Evolutionary conservation across 2,329 filamentous ascomycete species (phyloP).

Genomic region (Chalaropsis thielavioides): DNA sequence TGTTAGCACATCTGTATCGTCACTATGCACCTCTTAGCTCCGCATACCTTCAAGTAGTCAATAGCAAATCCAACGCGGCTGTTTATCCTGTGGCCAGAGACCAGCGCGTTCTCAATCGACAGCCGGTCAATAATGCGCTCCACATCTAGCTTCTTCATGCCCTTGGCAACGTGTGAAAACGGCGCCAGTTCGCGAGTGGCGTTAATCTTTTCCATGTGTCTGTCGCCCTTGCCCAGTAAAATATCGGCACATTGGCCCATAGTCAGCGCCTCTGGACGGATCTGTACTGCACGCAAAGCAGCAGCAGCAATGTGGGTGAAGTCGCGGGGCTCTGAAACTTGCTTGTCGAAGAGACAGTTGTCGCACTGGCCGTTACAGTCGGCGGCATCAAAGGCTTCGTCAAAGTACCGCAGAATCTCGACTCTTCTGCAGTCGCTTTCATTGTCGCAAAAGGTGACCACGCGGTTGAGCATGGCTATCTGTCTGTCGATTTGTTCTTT

Average conservation of each 20-base stretch:
- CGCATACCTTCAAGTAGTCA: slow-evolving; percentile 51
- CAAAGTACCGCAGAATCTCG: slow-evolving; percentile 88
- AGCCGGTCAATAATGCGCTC: slow-evolving; percentile 74
- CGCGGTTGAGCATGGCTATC: slow-evolving; percentile 67
- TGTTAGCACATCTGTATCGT: not conserved
- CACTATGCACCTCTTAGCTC: not conserved
- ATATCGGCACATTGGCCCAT: slow-evolving; percentile 72
- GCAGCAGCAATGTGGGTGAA: slow-evolving; percentile 60
- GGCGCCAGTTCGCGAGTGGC: slow-evolving; percentile 20
- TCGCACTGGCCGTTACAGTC: slow-evolving; percentile 70
- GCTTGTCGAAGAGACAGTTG: slow-evolving; percentile 60
- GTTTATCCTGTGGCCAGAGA: slow-evolving; percentile 51
- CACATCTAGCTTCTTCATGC: slow-evolving; percentile 58
- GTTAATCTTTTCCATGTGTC: slow-evolving; percentile 11
- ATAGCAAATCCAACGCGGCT: slow-evolving; percentile 49
- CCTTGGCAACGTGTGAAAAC: slow-evolving; percentile 53
- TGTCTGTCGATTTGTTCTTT: slow-evolving; percentile 71
- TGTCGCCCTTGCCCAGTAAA: slow-evolving; percentile 43
- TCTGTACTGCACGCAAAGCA: slow-evolving; percentile 51
- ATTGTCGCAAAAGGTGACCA: slow-evolving; percentile 83
- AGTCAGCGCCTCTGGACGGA: slow-evolving; percentile 48
- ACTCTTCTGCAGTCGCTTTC: slow-evolving; percentile 71
- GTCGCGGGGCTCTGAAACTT: slow-evolving; percentile 58
- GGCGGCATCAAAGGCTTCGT: slow-evolving; percentile 59
- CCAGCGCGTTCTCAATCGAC: slow-evolving; percentile 56